Percentiles rank a stretch among this genome's conserved stretches.
These are phyloP conservation scores for Phyllostachys edulis DNA, from an alignment of 176 grass and related monocot species.

Conservation along the genomic window DNA sequence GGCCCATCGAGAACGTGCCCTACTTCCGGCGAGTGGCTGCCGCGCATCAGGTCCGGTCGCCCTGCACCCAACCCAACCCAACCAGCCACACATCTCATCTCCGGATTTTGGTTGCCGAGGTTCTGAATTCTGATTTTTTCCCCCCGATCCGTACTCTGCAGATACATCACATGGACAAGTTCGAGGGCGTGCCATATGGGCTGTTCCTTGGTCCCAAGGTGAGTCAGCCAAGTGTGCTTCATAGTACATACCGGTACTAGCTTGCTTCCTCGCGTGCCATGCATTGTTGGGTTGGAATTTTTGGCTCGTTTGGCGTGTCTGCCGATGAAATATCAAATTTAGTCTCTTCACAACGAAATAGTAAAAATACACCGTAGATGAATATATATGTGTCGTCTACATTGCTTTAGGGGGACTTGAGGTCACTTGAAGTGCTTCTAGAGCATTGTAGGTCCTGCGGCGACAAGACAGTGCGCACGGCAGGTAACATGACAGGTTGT, in stretches of 20 bases:
- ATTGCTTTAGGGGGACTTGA: too few species aligned
- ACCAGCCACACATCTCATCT: background rate
- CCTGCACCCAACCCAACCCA: background rate
- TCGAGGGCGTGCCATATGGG: conserved; percentile 82
- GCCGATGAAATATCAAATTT: too few species aligned
- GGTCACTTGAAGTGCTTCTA: too few species aligned
- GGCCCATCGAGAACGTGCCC: conserved; percentile 84
- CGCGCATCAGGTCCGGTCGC: conserved; percentile 64
- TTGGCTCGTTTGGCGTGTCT: too few species aligned
- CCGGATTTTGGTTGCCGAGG: background rate
- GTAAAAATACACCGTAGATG: too few species aligned
- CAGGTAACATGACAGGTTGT: too few species aligned
- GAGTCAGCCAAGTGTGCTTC: background rate
- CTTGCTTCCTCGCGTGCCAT: background rate
- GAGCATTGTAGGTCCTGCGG: too few species aligned
- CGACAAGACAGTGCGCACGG: too few species aligned
- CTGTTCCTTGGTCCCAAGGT: conserved; percentile 96
- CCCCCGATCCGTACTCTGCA: conserved; percentile 16
- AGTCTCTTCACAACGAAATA: too few species aligned
- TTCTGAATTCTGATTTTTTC: background rate
- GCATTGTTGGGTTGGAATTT: background rate
- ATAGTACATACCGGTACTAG: background rate
- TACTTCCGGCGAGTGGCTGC: conserved; percentile 94
- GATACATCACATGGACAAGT: conserved; percentile 98
- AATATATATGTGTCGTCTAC: too few species aligned